Conservation (phyloP, 768 basidiomycete genomes). For the Lactarius pseudohatsudake region DNA sequence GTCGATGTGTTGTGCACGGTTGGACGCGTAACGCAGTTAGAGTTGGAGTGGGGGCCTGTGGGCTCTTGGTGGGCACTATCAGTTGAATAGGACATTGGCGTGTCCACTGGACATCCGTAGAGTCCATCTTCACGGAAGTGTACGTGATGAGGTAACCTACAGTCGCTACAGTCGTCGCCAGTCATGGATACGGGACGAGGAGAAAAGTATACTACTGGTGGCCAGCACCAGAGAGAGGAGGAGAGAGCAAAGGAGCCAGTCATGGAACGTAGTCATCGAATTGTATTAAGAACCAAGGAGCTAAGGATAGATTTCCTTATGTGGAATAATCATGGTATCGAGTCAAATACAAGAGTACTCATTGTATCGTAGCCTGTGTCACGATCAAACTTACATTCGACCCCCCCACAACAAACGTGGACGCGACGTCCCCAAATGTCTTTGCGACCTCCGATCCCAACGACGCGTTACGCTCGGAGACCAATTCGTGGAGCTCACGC, state of each 20-base stretch:
- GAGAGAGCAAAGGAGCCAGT: not conserved
- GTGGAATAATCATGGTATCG: constrained; percentile 3
- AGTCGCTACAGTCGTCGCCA: constrained; percentile 18
- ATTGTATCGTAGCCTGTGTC: constrained; percentile 45
- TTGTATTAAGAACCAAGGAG: not conserved
- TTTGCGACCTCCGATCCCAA: constrained; percentile 61
- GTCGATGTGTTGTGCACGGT: not conserved
- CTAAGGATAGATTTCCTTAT: not conserved
- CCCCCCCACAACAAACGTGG: constrained; percentile 60
- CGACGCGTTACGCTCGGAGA: constrained; percentile 41
- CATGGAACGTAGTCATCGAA: not conserved
- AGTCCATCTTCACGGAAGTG: constrained; percentile 22
- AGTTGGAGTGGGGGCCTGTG: not conserved
- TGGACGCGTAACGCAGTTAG: not conserved
- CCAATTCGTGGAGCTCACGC: constrained; percentile 55
- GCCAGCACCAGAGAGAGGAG: constrained; percentile 13
- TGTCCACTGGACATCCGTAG: constrained; percentile 13
- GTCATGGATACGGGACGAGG: constrained; percentile 6
- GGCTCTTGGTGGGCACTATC: not conserved
- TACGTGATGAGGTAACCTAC: constrained; percentile 6
- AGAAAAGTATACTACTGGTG: not conserved
- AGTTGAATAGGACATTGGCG: not conserved
- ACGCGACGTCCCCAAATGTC: constrained; percentile 75
- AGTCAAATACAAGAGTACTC: not conserved
- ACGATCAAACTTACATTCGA: constrained; percentile 53